These are phyloP conservation scores for Paraphaeosphaeria minitans DNA, from an alignment of 2,329 filamentous ascomycete genomes.

Conservation along the genomic window DNA sequence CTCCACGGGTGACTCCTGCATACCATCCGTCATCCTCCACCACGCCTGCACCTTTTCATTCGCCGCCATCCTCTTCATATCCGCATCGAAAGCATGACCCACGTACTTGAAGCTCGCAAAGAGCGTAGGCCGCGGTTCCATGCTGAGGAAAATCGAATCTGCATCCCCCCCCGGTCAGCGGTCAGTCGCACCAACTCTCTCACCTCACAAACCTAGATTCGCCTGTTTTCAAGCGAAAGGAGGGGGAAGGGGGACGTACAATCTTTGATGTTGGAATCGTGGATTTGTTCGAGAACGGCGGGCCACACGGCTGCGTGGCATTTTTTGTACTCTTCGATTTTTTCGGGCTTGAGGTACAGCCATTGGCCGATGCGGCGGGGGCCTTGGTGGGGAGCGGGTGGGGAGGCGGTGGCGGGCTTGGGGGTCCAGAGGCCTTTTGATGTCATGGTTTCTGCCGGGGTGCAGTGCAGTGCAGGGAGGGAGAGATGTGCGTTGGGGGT, in stretches of 20 bases:
- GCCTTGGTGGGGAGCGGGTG: conserved; percentile 26
- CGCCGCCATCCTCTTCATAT: conserved; percentile 76
- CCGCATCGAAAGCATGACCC: conserved; percentile 72
- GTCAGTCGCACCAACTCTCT: too few species aligned
- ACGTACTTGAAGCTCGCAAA: conserved; percentile 81
- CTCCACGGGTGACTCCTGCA: conserved; percentile 66
- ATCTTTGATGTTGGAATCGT: conserved; percentile 74
- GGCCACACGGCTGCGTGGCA: conserved; percentile 78
- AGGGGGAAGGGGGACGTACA: conserved; percentile 49
- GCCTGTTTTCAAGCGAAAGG: too few species aligned
- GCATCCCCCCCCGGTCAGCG: too few species aligned
- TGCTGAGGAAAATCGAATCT: conserved; percentile 74
- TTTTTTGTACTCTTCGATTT: conserved; percentile 71
- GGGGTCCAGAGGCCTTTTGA: conserved; percentile 10
- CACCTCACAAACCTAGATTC: too few species aligned
- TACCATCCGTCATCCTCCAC: conserved; percentile 81
- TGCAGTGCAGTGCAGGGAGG: not conserved
- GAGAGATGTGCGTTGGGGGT: not conserved
- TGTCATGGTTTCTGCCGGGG: conserved; percentile 4
- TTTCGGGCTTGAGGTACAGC: conserved; percentile 71
- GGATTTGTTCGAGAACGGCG: conserved; percentile 76
- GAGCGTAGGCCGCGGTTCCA: conserved; percentile 62
- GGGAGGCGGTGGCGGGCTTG: not conserved
- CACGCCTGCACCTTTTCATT: conserved; percentile 76
- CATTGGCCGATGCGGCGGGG: conserved; percentile 69